Base-by-base conservation (phyloP, 1,284 basidiomycete species). In the Moniliella sp. region DNA sequence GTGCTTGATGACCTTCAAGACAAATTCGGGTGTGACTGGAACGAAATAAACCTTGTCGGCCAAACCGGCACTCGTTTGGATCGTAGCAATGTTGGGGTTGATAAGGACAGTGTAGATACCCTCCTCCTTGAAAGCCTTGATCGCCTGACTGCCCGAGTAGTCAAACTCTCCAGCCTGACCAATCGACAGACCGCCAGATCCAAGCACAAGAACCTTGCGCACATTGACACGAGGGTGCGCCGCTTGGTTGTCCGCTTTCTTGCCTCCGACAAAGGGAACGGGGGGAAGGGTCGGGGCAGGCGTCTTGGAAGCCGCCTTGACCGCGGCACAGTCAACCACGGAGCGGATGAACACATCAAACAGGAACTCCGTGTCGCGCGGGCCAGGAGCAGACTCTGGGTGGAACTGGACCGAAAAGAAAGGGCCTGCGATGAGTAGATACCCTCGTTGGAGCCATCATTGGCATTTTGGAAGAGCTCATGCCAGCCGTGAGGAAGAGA, bases 371-470 rank as follows among this genome's bases (percentile, higher is more conserved):
- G 91, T 97, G 61, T 99, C 91, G 38, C 84, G 73, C 15, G 91
- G 91, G 25, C 91, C 91, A n/a, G 91, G 86, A 3, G 81, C 84
- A 25, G 82, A 88, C 63, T 99, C 91, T 23, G 91, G 91, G 63
- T 99, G 91, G 69, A 99, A 99, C 61, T 97, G 91, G n/a, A 97
- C 88, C 25, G 83, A 91, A 65, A 97, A 97, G 69, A 81, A 91
- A 1, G 88, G 88, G 42, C 49, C 57, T 74, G 71, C 44, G 76
- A 74, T 31, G 39, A 55, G 66, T 84, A 91, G 53, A 97, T 91
- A 50, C 91, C 91, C 63, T 99, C 91, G 63, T 97, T 97, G 55
- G 79, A 84, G 36, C 73, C 73, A 57, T 99, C 91, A 65, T 97
- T 99, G 36, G 91, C 88, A 58, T 99, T 99, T 53, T 70, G 69